Evolutionary conservation across 805 yeast species (phyloP).

Genomic region (Cyberlindnera suaveolens): DNA sequence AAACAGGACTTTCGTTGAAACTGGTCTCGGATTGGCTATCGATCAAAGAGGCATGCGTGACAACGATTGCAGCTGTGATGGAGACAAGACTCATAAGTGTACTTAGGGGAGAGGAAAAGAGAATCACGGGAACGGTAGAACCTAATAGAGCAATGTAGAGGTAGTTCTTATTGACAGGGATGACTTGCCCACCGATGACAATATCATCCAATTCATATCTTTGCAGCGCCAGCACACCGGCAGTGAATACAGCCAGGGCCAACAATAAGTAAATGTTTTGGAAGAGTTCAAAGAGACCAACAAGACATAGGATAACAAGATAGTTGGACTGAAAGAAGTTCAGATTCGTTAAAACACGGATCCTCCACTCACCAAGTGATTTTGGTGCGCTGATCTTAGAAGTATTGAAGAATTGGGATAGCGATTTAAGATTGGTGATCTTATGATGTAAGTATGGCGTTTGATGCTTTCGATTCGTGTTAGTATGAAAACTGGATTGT

Average conservation of each 20-base stretch:
- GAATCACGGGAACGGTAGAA: conserved; percentile 16
- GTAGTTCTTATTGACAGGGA: conserved; percentile 13
- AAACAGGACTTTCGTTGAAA: conserved; percentile 19
- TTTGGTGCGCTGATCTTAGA: conserved; percentile 10
- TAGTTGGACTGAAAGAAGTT: conserved; percentile 21
- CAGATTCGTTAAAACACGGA: conserved; percentile 10
- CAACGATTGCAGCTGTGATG: conserved; percentile 10
- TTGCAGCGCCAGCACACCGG: conserved; percentile 8
- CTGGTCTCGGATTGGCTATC: conserved; percentile 16
- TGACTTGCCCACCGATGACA: conserved; percentile 2
- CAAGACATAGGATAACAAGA: conserved; percentile 10
- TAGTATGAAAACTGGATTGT: background rate
- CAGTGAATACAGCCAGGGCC: conserved; percentile 3
- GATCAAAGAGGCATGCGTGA: conserved; percentile 11
- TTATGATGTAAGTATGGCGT: conserved; percentile 21
- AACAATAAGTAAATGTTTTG: conserved; percentile 15
- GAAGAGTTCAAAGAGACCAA: conserved; percentile 13
- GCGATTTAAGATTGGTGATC: conserved; percentile 17
- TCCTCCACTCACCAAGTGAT: conserved; percentile 9
- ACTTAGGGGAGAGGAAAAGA: conserved; percentile 15
- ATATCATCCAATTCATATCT: conserved; percentile 7
- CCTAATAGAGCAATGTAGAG: conserved; percentile 6
- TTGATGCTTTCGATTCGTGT: conserved; percentile 7
- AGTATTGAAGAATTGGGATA: conserved; percentile 16
- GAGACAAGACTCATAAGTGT: conserved; percentile 6